Base-by-base conservation (phyloP, 2,329 filamentous ascomycete genomes). In the Xylaria polymorpha region DNA sequence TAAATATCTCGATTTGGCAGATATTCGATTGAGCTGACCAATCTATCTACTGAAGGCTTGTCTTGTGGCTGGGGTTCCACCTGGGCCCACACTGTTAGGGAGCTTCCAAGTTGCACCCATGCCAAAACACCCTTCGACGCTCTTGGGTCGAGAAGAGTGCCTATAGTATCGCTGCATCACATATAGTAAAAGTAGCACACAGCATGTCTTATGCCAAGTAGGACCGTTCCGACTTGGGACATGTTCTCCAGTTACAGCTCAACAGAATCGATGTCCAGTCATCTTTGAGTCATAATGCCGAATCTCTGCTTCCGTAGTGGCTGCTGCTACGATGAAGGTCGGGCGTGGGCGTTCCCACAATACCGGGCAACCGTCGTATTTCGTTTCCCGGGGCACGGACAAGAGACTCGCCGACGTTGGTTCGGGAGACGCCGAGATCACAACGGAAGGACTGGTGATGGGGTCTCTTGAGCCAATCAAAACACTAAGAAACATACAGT, bases 341-440 rank as follows among this genome's bases (percentile, higher is more conserved):
- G 22, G 8, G 12, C 6, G 25, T 29, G 25, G 25, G 25, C 25
- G 25, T 25, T 15, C 46, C 25, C 46, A 22, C 46, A 25, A 12
- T 35, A 15, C 50, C 15, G 25, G 50, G 25, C 50, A n/a, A 22
- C 12, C 18, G 29, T 66, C 64, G 64, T 61, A 66, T 62, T 29
- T 67, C 58, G 58, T 35, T 67, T 62, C 46, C 41, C 64, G 58
- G 64, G 20, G 25, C 35, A 10, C 53, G 59, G 51, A 46, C 29
- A 44, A 39, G 43, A 51, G 10, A 15, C 50, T 67, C 44, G 4
- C 51, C 50, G 39, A 63, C 12, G n/a, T n/a, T 50, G 15, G 25
- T n/a, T 53, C 15, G 12, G 18, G 29, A 53, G 14, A 15, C 6
- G 8, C 14, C 55, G 37, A 44, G 25, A n/a, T 39, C 22, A 32